These are phyloP conservation scores for Pseudogymnoascus sp. DNA, from an alignment of 2,329 filamentous ascomycete species.

Conservation along the genomic window DNA sequence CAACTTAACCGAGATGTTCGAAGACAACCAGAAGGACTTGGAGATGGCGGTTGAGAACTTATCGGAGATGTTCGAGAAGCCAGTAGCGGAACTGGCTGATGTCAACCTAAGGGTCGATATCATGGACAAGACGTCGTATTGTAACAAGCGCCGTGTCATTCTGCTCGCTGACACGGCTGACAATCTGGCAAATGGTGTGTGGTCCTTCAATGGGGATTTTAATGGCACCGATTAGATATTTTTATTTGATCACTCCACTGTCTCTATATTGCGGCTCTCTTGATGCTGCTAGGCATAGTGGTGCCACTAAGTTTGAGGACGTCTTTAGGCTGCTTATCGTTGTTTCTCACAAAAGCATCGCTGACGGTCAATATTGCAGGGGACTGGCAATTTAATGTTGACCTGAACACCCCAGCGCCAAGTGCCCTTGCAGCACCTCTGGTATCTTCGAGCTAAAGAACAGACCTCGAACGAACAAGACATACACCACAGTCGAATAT, in stretches of 20 bases:
- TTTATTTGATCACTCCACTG: neutral
- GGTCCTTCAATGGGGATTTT: conserved; percentile 12
- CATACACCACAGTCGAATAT: neutral
- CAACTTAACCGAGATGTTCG: conserved; percentile 94
- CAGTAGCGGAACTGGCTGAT: conserved; percentile 73
- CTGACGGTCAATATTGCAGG: conserved; percentile 7
- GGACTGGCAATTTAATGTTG: conserved; percentile 4
- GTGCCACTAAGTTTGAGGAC: neutral
- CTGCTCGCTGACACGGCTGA: conserved; percentile 87
- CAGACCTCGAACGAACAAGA: neutral
- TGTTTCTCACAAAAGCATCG: neutral
- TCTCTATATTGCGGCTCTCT: neutral
- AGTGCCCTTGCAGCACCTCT: neutral
- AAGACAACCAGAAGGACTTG: conserved; percentile 96
- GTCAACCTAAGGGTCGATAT: conserved; percentile 96
- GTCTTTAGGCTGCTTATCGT: neutral
- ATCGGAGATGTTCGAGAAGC: conserved; percentile 99
- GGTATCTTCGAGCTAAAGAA: neutral
- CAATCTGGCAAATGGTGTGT: conserved; percentile 77
- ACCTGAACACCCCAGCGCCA: neutral
- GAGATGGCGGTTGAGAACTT: conserved; percentile 95
- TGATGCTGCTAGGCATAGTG: neutral
- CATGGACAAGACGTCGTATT: conserved; percentile 97
- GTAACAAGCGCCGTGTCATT: conserved; percentile 84
- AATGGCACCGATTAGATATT: conserved; percentile 4